phyloP scores from a whole-genome alignment of 2,329 filamentous ascomycete species.

The Mycosphaerella sp. region DNA sequence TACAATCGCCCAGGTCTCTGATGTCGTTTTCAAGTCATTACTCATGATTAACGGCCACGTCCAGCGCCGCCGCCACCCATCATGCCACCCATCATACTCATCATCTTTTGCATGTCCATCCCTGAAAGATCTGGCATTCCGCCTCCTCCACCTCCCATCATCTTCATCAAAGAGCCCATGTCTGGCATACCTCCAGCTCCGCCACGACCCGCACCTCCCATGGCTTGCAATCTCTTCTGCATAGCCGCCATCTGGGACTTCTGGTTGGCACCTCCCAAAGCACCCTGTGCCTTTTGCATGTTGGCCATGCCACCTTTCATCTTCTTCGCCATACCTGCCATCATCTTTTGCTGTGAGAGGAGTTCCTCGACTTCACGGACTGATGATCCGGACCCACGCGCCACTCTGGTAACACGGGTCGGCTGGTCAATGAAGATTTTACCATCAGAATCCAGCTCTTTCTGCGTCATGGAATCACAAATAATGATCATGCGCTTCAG shows the following conservation, averaged over 20 bases:
- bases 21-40: too few relatives aligned
- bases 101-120: constrained; percentile 65
- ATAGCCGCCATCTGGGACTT: constrained; percentile 91
- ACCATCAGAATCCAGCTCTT: constrained; percentile 91
- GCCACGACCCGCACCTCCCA: constrained; percentile 67
- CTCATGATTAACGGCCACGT: constrained; percentile 4
- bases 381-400: constrained; percentile 80
- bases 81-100: constrained; percentile 63
- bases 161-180: constrained; percentile 83
- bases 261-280: constrained; percentile 86
- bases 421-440: constrained; percentile 92
- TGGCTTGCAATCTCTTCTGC: constrained; percentile 90
- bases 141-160: constrained; percentile 64
- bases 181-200: constrained; percentile 64
- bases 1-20: too few relatives aligned
- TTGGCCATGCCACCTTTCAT: constrained; percentile 98
- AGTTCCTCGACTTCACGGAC: constrained; percentile 93
- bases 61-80: constrained; percentile 45
- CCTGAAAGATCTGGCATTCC: constrained; percentile 54
- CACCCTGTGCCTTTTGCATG: constrained; percentile 87
- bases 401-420: constrained; percentile 85
- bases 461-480: constrained; percentile 95
- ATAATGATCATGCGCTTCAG: constrained; percentile 99
- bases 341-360: constrained; percentile 96
- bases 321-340: constrained; percentile 98